Conservation (phyloP, 192 early-diverging fungal species). For the Coemansia asiatica region DNA sequence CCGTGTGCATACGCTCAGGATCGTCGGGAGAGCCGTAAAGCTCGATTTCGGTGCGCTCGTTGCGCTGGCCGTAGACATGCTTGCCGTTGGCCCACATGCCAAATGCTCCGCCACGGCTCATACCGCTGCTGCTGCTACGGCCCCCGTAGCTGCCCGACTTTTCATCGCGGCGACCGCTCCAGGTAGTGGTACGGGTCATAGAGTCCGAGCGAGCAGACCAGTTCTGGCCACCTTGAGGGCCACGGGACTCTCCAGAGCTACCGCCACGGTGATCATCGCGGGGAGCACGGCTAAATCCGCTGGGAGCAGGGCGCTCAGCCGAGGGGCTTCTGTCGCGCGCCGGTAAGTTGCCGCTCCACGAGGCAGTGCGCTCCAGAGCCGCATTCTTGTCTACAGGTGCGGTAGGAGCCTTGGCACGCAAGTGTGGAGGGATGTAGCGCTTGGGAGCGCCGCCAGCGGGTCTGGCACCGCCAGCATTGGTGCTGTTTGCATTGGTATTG, state of each 20-base stretch:
- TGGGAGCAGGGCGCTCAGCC: constrained; percentile 22
- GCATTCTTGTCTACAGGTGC: constrained; percentile 41
- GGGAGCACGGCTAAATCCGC: constrained; percentile 18
- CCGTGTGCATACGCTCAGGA: constrained; percentile 75
- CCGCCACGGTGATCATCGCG: constrained; percentile 52
- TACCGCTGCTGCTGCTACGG: constrained; percentile 20
- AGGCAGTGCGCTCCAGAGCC: constrained; percentile 56
- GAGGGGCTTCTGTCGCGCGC: constrained; percentile 52
- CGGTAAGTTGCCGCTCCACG: constrained; percentile 52
- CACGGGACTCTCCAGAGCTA: constrained; percentile 42
- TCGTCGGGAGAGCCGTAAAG: constrained; percentile 76
- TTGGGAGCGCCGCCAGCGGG: constrained; percentile 21
- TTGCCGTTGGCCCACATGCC: constrained; percentile 77
- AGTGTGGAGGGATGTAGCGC: constrained; percentile 70
- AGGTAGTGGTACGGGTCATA: constrained; percentile 55
- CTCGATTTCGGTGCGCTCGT: constrained; percentile 77
- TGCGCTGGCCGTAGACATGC: constrained; percentile 74
- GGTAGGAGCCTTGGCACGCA: constrained; percentile 59
- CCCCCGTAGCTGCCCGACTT: constrained; percentile 30
- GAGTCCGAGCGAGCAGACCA: constrained; percentile 34
- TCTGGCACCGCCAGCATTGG: background rate
- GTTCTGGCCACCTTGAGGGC: constrained; percentile 44
- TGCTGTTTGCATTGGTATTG: constrained; percentile 6
- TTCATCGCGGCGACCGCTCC: constrained; percentile 54
- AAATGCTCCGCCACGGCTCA: constrained; percentile 46